phyloP scores from a whole-genome alignment of 2,329 filamentous ascomycete species.

The Pezicula rhizophila region DNA sequence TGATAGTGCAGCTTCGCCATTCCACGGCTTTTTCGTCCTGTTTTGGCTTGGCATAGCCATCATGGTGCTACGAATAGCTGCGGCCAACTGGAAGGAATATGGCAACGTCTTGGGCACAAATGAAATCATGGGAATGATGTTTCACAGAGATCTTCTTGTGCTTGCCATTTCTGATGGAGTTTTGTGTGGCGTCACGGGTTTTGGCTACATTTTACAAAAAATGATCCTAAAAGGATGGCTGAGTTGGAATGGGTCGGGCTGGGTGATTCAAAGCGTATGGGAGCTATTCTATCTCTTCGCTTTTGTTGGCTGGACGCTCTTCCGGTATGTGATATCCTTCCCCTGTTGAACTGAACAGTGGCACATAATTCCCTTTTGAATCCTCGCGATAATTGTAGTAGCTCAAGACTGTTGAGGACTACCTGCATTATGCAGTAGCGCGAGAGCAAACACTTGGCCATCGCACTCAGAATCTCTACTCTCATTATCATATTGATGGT shows the following conservation, averaged over 20 bases:
- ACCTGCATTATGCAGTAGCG: too few relatives aligned
- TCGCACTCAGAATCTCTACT: too few relatives aligned
- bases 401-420: too few relatives aligned
- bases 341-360: too few relatives aligned
- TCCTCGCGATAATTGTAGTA: too few relatives aligned
- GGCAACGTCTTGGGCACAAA: constrained; percentile 65
- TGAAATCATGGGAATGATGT: constrained; percentile 68
- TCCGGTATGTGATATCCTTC: constrained; percentile 32
- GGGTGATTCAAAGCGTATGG: constrained; percentile 73
- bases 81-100: constrained; percentile 61
- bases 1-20: constrained; percentile 58
- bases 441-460: too few relatives aligned
- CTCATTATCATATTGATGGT: too few relatives aligned
- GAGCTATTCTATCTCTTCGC: constrained; percentile 57
- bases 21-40: constrained; percentile 73
- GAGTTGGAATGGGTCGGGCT: constrained; percentile 62
- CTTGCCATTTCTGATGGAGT: constrained; percentile 59
- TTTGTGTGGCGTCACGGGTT: constrained; percentile 60
- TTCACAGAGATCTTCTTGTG: constrained; percentile 47
- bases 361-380: too few relatives aligned
- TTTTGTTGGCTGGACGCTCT: constrained; percentile 59
- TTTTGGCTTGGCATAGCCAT: constrained; percentile 69
- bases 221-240: constrained; percentile 52
- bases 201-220: constrained; percentile 61
- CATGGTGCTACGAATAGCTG: constrained; percentile 60